These are phyloP conservation scores for Podospora pseudopauciseta DNA, from an alignment of 495 filamentous ascomycete species.

Conservation along the genomic window DNA sequence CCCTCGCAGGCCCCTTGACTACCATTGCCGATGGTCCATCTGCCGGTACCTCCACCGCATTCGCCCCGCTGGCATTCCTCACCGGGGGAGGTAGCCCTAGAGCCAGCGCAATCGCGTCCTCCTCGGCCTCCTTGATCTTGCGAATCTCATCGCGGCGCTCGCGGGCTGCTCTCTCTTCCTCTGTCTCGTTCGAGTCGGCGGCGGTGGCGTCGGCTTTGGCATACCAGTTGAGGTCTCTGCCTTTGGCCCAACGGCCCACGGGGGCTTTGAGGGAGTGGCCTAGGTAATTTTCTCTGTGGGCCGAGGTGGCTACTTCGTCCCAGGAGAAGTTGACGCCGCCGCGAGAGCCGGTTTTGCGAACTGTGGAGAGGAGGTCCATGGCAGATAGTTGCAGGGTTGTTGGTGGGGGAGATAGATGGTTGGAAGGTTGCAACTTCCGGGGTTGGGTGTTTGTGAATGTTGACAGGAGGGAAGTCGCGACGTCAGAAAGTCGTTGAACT, in stretches of 20 bases:
- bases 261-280: slow-evolving; percentile 95
- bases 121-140: slow-evolving; percentile 84
- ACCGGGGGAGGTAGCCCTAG: slow-evolving; percentile 70
- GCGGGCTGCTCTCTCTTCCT: slow-evolving; percentile 57
- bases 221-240: slow-evolving; percentile 86
- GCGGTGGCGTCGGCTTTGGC: slow-evolving; percentile 59
- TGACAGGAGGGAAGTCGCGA: neutral
- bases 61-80: slow-evolving; percentile 47
- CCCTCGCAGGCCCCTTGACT: neutral
- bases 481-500: neutral
- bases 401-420: neutral
- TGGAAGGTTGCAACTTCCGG: neutral
- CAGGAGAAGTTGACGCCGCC: slow-evolving; percentile 95
- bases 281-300: slow-evolving; percentile 94
- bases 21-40: slow-evolving; percentile 4
- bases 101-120: slow-evolving; percentile 80
- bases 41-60: slow-evolving; percentile 41
- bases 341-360: slow-evolving; percentile 90
- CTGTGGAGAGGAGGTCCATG: slow-evolving; percentile 92
- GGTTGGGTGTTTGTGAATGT: neutral
- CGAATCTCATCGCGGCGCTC: slow-evolving; percentile 76
- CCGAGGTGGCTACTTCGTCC: slow-evolving; percentile 84
- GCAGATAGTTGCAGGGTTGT: slow-evolving; percentile 1
- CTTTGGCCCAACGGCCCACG: slow-evolving; percentile 93
- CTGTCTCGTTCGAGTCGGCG: slow-evolving; percentile 49